These are phyloP conservation scores for Stereocaulon alpinum DNA, from an alignment of 495 filamentous ascomycete genomes.

Conservation along the genomic window DNA sequence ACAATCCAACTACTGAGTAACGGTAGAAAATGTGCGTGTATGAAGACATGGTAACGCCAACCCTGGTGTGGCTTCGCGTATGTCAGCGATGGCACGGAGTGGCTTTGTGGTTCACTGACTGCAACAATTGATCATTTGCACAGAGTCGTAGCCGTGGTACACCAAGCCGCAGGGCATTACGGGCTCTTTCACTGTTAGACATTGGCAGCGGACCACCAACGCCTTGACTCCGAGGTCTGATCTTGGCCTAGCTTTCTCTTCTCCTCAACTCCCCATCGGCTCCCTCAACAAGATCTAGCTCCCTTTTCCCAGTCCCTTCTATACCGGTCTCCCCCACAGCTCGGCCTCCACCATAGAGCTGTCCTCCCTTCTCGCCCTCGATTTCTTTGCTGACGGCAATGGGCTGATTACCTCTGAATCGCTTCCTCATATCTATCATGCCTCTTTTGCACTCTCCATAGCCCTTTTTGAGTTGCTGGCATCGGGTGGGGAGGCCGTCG, in stretches of 20 bases:
- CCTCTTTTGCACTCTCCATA: constrained; percentile 94
- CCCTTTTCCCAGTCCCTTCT: constrained; percentile 30
- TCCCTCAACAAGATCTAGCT: constrained; percentile 18
- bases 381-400: constrained; percentile 54
- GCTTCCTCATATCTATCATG: constrained; percentile 96
- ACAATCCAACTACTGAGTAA: too few species aligned
- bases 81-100: too few species aligned
- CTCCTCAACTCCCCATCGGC: constrained; percentile 19
- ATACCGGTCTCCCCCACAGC: constrained; percentile 50
- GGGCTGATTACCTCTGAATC: constrained; percentile 92
- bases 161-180: not conserved
- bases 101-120: too few species aligned
- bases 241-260: constrained; percentile 1
- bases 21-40: too few species aligned
- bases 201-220: not conserved
- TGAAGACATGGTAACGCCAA: too few species aligned
- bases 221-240: not conserved
- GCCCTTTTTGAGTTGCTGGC: constrained; percentile 85
- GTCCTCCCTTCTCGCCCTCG: constrained; percentile 42
- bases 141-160: not conserved
- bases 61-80: too few species aligned
- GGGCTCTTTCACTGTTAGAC: too few species aligned
- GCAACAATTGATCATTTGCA: too few species aligned
- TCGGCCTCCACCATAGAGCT: constrained; percentile 72
- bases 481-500: constrained; percentile 71